These are phyloP conservation scores for Umbelopsis sp. DNA, from an alignment of 371 early-diverging fungal genomes.

Conservation along the genomic window DNA sequence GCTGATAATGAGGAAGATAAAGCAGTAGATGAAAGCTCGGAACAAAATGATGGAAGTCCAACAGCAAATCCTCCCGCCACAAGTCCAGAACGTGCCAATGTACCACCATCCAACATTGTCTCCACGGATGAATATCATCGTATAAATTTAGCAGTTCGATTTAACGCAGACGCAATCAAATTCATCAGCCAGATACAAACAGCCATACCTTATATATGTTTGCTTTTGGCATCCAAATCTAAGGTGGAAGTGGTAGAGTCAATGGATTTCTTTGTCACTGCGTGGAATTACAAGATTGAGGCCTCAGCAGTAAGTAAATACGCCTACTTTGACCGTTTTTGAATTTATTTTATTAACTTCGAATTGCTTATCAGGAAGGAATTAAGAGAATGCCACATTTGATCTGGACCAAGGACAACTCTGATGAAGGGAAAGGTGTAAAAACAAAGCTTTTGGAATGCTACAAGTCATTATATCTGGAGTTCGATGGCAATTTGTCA, in stretches of 20 bases:
- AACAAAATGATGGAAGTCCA: slow-evolving; percentile 2
- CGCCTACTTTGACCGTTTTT: background rate
- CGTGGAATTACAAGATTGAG: slow-evolving; percentile 83
- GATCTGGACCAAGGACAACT: slow-evolving; percentile 90
- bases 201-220: slow-evolving; percentile 75
- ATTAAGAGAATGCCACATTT: slow-evolving; percentile 93
- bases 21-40: background rate
- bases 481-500: slow-evolving; percentile 58
- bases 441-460: slow-evolving; percentile 79
- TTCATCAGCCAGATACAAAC: slow-evolving; percentile 81
- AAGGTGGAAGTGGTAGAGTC: slow-evolving; percentile 93
- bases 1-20: slow-evolving; percentile 6
- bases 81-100: slow-evolving; percentile 11
- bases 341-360: background rate
- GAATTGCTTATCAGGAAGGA: slow-evolving; percentile 65
- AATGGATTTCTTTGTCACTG: slow-evolving; percentile 91
- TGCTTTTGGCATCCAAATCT: slow-evolving; percentile 84
- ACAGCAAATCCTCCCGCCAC: slow-evolving; percentile 16
- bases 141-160: slow-evolving; percentile 70
- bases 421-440: slow-evolving; percentile 83
- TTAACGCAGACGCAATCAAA: slow-evolving; percentile 84
- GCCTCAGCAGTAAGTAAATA: slow-evolving; percentile 61
- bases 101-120: slow-evolving; percentile 27
- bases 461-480: slow-evolving; percentile 81
- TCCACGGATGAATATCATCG: slow-evolving; percentile 61